A percentile compares a stretch with the other conserved stretches of the same genome.
Conservation (phyloP, 139 green algal genomes). For the Micromonas pusilla region DNA sequence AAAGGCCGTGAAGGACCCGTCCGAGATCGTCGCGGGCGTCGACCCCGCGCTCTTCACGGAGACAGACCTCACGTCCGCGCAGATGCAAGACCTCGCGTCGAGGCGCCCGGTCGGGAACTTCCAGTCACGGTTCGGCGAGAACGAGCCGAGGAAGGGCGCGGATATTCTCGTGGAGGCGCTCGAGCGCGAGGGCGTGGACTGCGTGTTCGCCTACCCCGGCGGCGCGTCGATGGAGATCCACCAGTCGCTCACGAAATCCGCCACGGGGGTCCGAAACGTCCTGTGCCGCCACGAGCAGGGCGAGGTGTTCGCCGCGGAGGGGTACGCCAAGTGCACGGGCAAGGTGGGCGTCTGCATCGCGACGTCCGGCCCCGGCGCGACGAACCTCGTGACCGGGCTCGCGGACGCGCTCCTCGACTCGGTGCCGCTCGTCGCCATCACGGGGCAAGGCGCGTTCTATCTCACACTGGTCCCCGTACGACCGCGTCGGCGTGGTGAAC, state of each 20-base stretch:
- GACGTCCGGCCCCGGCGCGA: conserved; percentile 92
- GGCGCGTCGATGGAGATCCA: conserved; percentile 99
- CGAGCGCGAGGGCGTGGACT: conserved; percentile 83
- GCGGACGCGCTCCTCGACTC: conserved; percentile 96
- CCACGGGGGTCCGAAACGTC: conserved; percentile 79
- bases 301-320: conserved; percentile 99
- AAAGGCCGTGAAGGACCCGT: neutral
- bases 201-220: conserved; percentile 74
- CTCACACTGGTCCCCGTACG: too few relatives aligned
- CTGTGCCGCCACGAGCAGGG: conserved; percentile 98
- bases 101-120: conserved; percentile 3
- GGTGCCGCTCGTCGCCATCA: conserved; percentile 97
- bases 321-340: conserved; percentile 91
- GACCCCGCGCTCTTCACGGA: conserved; percentile 7
- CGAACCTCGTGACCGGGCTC: conserved; percentile 97
- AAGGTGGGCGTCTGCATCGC: conserved; percentile 97
- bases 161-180: conserved; percentile 94
- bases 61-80: conserved; percentile 6
- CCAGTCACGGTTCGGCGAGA: conserved; percentile 48
- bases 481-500: too few relatives aligned
- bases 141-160: conserved; percentile 80
- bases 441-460: too few relatives aligned
- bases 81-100: neutral
- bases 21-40: neutral
- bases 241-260: conserved; percentile 88